Evolutionary conservation across 2,329 filamentous ascomycete genomes (phyloP).

Genomic region (Cercospora zeina): DNA sequence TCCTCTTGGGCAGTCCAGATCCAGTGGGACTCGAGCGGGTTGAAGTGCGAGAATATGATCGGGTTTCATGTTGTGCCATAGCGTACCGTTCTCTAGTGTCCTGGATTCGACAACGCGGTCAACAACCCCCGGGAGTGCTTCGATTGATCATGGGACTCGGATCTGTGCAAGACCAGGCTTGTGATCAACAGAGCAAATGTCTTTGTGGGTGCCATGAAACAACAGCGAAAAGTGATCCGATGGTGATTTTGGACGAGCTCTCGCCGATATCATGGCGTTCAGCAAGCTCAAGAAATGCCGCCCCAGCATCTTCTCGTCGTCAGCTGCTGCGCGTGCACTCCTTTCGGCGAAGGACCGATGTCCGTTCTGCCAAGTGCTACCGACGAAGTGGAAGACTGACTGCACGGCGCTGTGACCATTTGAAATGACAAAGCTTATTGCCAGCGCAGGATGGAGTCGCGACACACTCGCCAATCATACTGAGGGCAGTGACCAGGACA

Average conservation of each 20-base stretch:
- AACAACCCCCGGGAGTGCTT: background rate
- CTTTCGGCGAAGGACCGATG: background rate
- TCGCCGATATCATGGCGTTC: conserved; percentile 2
- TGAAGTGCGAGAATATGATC: background rate
- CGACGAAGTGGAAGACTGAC: background rate
- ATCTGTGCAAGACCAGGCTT: background rate
- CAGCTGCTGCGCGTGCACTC: conserved; percentile 2
- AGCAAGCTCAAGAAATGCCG: background rate
- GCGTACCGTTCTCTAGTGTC: background rate
- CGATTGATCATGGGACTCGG: background rate
- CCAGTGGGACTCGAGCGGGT: background rate
- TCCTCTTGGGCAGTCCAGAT: conserved; percentile 1
- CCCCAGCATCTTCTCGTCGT: background rate
- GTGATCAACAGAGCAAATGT: background rate
- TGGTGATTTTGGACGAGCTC: background rate
- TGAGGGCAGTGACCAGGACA: background rate
- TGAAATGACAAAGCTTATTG: conserved; percentile 11
- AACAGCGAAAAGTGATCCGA: background rate
- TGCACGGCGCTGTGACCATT: background rate
- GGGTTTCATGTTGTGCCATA: background rate
- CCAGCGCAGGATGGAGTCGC: background rate
- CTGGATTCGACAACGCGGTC: background rate
- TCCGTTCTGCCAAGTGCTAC: background rate
- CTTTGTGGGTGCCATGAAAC: background rate
- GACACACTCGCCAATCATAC: background rate